Evolutionary conservation across 140 eudicot genomes (phyloP), one percentile per base, ranked within the genome.

Genomic region (Stevia rebaudiana): DNA sequence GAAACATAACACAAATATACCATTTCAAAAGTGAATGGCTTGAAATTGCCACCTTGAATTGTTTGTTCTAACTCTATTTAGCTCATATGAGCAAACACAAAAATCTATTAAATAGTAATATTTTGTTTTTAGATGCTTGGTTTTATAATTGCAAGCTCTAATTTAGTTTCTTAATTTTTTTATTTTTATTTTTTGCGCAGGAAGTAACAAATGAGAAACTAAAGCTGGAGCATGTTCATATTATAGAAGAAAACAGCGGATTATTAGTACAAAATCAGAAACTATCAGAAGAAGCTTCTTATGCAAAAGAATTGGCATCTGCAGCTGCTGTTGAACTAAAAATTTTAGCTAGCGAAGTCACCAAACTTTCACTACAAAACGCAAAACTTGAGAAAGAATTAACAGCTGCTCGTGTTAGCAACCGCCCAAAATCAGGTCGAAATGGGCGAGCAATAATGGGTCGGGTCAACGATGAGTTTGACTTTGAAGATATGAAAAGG

Each of bases 301-400:
- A 88, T 46, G 97, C 99, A 15, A 94, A 88, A 57, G 99, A 94
- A 73, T 76, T 94, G 24, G 97, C 99, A 61, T 85, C 99, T 61
- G 94, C 99, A 55, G 99, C 97, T 58, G 99, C 97, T 54, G 82
- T 84, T 11, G 99, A 88, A 77, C 77, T 94, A 73, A 94, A 94
- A 66, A 88, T 81, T 63, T 71, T 94, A 70, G 97, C 99, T 31
- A 89, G 80, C 52, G 97, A 94, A 77, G 90, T 94, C 17, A 88
- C 95, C 24, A 94, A 85, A 78, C 83, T 88, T 8, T 94, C 99
- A 7, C 46, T 88, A 37, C 95, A 83, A 41, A 94, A 88, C 17
- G 74, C 80, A 35, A 87, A 87, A 75, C 82, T 90, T 16, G 97
- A 85, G 44, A 87, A 88, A 63, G 96, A 92, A 68, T 61, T 92